A percentile compares a stretch with the other conserved stretches of the same genome.
Conservation (phyloP, 305 asterid genomes). For the Fraxinus sp. region DNA sequence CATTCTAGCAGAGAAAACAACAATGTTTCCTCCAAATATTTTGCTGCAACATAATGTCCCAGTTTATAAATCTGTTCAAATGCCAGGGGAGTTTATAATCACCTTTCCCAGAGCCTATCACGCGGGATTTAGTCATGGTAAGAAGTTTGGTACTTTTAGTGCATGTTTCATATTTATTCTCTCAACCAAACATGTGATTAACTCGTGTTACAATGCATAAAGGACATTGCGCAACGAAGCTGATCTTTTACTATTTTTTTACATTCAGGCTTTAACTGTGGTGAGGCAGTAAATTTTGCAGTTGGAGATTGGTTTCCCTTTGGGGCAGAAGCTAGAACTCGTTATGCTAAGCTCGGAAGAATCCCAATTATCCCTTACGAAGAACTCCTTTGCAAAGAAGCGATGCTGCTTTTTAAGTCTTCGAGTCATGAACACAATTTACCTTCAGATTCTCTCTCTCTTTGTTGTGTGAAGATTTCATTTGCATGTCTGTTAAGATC, state of each 20-base stretch:
- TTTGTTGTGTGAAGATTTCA: constrained; percentile 24
- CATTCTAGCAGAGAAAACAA: constrained; percentile 42
- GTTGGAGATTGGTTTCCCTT: constrained; percentile 39
- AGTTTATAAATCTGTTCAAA: constrained; percentile 40
- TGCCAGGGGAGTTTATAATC: constrained; percentile 46
- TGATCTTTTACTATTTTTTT: neutral
- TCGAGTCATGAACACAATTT: neutral
- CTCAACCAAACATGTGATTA: neutral
- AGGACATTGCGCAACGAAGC: neutral
- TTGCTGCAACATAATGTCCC: constrained; percentile 36
- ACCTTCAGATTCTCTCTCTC: neutral
- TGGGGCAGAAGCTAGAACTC: constrained; percentile 38
- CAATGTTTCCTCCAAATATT: constrained; percentile 43
- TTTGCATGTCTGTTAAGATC: constrained; percentile 36
- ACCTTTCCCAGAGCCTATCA: constrained; percentile 50
- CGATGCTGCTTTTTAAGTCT: constrained; percentile 31
- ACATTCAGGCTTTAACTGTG: constrained; percentile 44
- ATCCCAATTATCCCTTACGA: constrained; percentile 45
- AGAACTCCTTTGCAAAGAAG: constrained; percentile 46
- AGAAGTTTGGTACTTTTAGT: neutral
- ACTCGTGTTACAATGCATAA: neutral
- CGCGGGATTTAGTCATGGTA: constrained; percentile 54
- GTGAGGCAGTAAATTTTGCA: constrained; percentile 51
- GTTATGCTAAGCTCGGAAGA: constrained; percentile 33
- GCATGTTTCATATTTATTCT: neutral